These are phyloP conservation scores for Umbelopsis ramanniana DNA, from an alignment of 192 early-diverging fungal genomes.

Conservation along the genomic window DNA sequence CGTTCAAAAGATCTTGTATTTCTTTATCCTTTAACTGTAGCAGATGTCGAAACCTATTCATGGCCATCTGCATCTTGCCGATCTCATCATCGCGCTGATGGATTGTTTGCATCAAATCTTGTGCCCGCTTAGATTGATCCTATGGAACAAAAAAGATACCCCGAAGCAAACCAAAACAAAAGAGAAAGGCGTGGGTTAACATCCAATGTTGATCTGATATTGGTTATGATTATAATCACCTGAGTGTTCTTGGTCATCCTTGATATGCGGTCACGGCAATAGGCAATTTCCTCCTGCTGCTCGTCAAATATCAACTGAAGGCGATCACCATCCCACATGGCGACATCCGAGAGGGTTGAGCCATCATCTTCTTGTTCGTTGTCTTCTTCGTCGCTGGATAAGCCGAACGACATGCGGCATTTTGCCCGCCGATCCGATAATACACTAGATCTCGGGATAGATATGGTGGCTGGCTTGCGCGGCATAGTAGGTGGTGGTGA, in stretches of 20 bases:
- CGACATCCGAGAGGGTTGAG: neutral
- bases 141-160: neutral
- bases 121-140: constrained; percentile 4
- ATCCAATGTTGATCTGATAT: too few species aligned
- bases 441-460: neutral
- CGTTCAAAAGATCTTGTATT: constrained; percentile 14
- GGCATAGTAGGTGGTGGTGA: neutral
- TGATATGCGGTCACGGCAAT: constrained; percentile 10
- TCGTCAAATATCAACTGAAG: neutral
- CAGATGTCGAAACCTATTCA: constrained; percentile 18
- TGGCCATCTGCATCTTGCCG: constrained; percentile 15
- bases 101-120: constrained; percentile 5
- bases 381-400: neutral
- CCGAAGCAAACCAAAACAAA: neutral
- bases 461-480: neutral
- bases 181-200: too few species aligned
- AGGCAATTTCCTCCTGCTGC: constrained; percentile 8
- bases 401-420: constrained; percentile 10
- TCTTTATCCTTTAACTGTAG: constrained; percentile 9
- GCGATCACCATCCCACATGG: neutral
- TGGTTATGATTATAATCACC: neutral
- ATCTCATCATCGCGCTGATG: constrained; percentile 20
- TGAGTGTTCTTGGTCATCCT: constrained; percentile 16
- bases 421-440: constrained; percentile 1
- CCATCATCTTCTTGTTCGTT: neutral